These are phyloP conservation scores for Alternaria sp. DNA, from an alignment of 2,329 filamentous ascomycete genomes.

Conservation along the genomic window DNA sequence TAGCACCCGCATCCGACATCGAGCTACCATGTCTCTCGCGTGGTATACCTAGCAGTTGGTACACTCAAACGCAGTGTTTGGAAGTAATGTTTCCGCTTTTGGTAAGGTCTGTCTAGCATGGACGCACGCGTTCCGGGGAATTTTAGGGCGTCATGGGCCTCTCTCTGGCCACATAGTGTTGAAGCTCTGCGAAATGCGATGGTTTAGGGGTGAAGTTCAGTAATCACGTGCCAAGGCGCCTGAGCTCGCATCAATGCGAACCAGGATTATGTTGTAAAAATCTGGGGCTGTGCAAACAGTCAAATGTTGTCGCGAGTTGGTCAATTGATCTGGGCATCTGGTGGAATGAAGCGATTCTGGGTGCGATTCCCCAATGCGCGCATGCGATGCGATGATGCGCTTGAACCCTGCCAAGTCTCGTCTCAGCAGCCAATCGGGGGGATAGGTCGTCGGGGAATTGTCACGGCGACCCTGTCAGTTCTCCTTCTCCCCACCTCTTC, in stretches of 20 bases:
- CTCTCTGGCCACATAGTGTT: background rate
- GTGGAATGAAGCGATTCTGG: background rate
- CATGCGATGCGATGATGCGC: background rate
- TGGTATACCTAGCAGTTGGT: background rate
- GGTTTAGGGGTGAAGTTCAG: background rate
- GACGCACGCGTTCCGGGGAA: background rate
- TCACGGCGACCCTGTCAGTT: constrained; percentile 18
- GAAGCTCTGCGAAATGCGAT: background rate
- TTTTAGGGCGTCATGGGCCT: background rate
- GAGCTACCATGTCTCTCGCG: background rate
- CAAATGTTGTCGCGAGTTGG: background rate
- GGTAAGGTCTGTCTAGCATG: background rate
- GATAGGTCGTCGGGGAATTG: constrained; percentile 21
- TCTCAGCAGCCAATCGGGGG: constrained; percentile 21
- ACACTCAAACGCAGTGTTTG: background rate
- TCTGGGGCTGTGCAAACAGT: background rate
- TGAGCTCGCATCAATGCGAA: background rate
- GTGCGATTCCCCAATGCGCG: background rate
- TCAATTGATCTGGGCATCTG: background rate
- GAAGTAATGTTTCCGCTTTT: background rate
- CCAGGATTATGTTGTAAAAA: background rate
- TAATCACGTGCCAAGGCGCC: background rate
- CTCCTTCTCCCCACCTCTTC: constrained; percentile 4
- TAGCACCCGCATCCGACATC: background rate
- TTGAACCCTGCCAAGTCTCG: constrained; percentile 30